Conservation (phyloP, 371 early-diverging fungal genomes). For the Syncephalis fuscata region DNA sequence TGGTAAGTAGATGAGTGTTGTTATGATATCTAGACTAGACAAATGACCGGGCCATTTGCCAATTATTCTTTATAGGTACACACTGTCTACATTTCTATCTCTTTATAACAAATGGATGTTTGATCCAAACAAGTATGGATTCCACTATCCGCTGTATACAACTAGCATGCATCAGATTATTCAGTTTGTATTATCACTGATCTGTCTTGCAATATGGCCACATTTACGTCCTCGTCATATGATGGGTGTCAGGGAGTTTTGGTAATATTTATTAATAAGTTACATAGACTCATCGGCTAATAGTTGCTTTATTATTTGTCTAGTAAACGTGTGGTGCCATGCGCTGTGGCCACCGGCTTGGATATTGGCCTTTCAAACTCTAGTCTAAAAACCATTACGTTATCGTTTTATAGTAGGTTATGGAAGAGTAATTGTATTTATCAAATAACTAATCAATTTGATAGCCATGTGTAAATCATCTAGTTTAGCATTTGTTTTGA, state of each 20-base stretch:
- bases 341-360: constrained; percentile 75
- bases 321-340: constrained; percentile 37
- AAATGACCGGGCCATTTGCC: too few species aligned
- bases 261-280: constrained; percentile 6
- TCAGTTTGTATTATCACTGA: constrained; percentile 33
- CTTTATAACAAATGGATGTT: constrained; percentile 73
- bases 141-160: constrained; percentile 62
- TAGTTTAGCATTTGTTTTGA: constrained; percentile 73
- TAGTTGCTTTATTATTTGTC: neutral
- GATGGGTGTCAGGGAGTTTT: neutral
- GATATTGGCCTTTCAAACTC: constrained; percentile 84
- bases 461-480: constrained; percentile 40
- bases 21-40: too few species aligned
- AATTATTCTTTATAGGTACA: constrained; percentile 22
- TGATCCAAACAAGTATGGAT: constrained; percentile 54
- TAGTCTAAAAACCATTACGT: constrained; percentile 60
- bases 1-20: too few species aligned
- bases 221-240: neutral
- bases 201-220: neutral
- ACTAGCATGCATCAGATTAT: constrained; percentile 48
- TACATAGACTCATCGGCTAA: neutral
- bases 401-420: constrained; percentile 66
- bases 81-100: constrained; percentile 52
- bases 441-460: neutral
- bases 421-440: neutral